Base-by-base conservation (phyloP, 192 early-diverging fungal species). In the Podila horticola region DNA sequence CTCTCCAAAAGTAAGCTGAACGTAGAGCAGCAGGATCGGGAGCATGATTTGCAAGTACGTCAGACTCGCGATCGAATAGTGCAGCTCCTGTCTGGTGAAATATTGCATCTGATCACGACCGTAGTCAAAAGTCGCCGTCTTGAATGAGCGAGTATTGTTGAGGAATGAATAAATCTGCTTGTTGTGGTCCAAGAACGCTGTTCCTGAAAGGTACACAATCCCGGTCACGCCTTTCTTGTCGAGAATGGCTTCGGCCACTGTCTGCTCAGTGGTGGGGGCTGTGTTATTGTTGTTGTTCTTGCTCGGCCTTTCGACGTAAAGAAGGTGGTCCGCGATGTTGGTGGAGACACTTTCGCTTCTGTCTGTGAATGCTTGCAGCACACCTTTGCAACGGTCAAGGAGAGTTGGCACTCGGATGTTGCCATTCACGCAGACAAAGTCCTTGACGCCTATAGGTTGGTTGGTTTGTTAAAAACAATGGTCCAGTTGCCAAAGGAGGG, bases 381-480 rank as follows among this genome's bases (percentile, higher is more conserved):
- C 77, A 20, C 77, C 77, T 15, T 41, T 58, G 62, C 77, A 81
- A 12, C 77, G 70, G n/a, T 81, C 77, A 29, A 81, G 66, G 11
- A 73, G 29, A 1, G 71, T 24, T 8, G 61, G 51, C 15, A 81
- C 55, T 2, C 26, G 28, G 29, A 31, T 5, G 20, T 10, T 9
- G 22, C 71, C 71, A 28, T 64, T 64, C 57, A 81, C 73, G 33
- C 77, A 81, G 15, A 73, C 66, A 69, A 81, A 72, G 38, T 81
- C 71, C 8, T 68, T 65, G 60, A 79, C 75, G 0, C 70, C 75
- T 79, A 49, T 19, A 1, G 41, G 15, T 45, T 17, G 34, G 34
- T 36, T 36, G 11, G 34, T 36, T 36, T 7, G 34, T 9, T 36
- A 11, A 36, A 36, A 9, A 6, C 34, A 36, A 7, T 6, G 33